Conservation (phyloP, 163 green algal species). For the Coccomyxa subellipsoidea region DNA sequence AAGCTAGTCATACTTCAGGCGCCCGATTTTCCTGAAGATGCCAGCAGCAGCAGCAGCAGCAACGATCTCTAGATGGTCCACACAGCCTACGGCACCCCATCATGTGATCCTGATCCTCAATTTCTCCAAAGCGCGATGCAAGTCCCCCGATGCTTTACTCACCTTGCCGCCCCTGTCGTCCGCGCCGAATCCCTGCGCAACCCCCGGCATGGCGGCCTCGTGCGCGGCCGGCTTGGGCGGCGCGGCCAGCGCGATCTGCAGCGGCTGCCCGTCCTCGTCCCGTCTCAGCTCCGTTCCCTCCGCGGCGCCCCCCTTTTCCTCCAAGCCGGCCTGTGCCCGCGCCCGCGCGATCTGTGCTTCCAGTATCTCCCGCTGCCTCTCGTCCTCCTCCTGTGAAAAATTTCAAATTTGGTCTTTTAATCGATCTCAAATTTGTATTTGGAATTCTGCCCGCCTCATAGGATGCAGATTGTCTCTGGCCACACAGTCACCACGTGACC, state of each 20-base stretch:
- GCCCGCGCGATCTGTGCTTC: constrained; percentile 62
- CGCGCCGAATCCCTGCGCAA: neutral
- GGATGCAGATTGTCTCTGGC: too few relatives aligned
- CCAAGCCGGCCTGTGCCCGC: neutral
- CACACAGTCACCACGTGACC: too few relatives aligned
- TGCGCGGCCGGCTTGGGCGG: neutral
- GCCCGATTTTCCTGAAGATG: too few relatives aligned
- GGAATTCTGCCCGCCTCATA: neutral
- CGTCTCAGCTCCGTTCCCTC: constrained; percentile 48
- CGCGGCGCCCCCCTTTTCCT: constrained; percentile 16
- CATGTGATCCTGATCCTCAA: too few relatives aligned
- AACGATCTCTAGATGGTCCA: too few relatives aligned
- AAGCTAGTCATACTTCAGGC: too few relatives aligned
- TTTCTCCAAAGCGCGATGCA: too few relatives aligned
- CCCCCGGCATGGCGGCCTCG: neutral
- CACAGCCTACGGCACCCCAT: too few relatives aligned
- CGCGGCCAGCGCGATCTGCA: constrained; percentile 41
- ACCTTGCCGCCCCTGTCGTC: neutral
- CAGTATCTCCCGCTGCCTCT: constrained; percentile 53
- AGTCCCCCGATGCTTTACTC: neutral
- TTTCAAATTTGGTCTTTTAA: neutral
- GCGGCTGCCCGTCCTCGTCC: constrained; percentile 39
- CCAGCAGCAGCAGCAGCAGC: too few relatives aligned
- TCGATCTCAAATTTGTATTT: neutral
- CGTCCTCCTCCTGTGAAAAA: constrained; percentile 40